Base-by-base conservation (phyloP, 192 early-diverging fungal species). In the Funneliformis mosseae region DNA sequence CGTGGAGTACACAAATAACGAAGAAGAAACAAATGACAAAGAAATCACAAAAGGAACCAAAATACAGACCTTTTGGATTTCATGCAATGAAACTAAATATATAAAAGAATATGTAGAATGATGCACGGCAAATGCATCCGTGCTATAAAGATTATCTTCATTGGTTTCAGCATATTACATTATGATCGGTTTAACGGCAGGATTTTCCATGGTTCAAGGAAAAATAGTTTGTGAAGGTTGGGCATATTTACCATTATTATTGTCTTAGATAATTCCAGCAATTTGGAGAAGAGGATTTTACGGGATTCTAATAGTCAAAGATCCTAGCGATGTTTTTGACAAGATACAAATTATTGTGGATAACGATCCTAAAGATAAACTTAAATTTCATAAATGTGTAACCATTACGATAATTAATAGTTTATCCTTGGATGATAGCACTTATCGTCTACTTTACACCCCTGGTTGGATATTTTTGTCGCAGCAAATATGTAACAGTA, bases 111-210 rank as follows among this genome's bases (percentile, higher is more conserved):
- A 33, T 5, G 23, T 12, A 46, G n/a, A 8, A 27, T 1, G 16
- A 62, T 76, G 74, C 5, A 23, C 39, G n/a, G 60, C 74, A 61
- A 39, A 76, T 2, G 74, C 38, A 61, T 62, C 74, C 1, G 25
- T 76, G 2, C 14, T 74, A 39, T 46, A 74, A 9, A 8, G 72
- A 12, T 50, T 74, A 1, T 33, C 33, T 0, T 74, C n/a, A 12
- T 55, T 74, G n/a, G 43, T 48, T 3, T 74, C 72, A 5, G 43
- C 45, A 23, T 74, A 74, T 5, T 76, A 62, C n/a, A 61, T 76
- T 5, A 9, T 76, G 3, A 14, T 63, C 25, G 61, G 61, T 25
- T 7, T 63, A 25, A 23, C n/a, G 5, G 25, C 25, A 63, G 61
- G 61, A 9, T 27, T 63, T 1, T 18, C 61, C 4, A n/a, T 21